Base-by-base conservation (phyloP, 768 basidiomycete genomes). In the Boletus rubroflammeus region DNA sequence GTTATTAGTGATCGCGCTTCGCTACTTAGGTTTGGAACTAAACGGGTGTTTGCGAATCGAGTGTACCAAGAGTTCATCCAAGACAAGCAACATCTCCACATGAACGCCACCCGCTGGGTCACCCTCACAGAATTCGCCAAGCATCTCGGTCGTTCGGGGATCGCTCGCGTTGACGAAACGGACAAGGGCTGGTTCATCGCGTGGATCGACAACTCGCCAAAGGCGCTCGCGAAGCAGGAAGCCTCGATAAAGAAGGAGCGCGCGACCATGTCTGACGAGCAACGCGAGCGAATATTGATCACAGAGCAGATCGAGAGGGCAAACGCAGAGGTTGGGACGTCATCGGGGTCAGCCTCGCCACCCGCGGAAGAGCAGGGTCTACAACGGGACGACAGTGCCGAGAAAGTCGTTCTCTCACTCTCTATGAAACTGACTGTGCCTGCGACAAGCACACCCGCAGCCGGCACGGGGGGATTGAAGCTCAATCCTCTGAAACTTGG, bases 61-160 rank as follows among this genome's bases (percentile, higher is more conserved):
- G 96, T 98, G 14, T 99, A 99, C 63, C 95, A 99, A 72, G 97
- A 98, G 70, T 96, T 92, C 72, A 99, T 99, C 60, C 80, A 88
- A 53, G 95, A 98, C 74, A 95, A 94, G 74, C 67, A 75, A 42
- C 97, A 98, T 71, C 76, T 97, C 29, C 97, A 99, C 76, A 99
- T 99, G 97, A 99, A 99, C 72, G 75, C 95, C 6, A 98, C 97
- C 14, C 86, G 92, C 46, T 99, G 96, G 94, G 92, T 98, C 28
- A 97, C 97, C 13, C 80, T 98, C 64, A 91, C 92, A n/a, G 96
- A 96, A 69, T 99, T 98, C 61, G 78, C 82, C 61, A 94, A 96
- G 71, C 83, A 93, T 62, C 78, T 99, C 29, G 95, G 96, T 2
- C 78, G 92, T 35, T 75, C 78, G 2, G 95, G 97, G 32, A 77